Percentiles rank a stretch among this genome's conserved stretches.
Evolutionary conservation across 2,329 filamentous ascomycete genomes (phyloP).

Genomic region (Claviceps digitariae): DNA sequence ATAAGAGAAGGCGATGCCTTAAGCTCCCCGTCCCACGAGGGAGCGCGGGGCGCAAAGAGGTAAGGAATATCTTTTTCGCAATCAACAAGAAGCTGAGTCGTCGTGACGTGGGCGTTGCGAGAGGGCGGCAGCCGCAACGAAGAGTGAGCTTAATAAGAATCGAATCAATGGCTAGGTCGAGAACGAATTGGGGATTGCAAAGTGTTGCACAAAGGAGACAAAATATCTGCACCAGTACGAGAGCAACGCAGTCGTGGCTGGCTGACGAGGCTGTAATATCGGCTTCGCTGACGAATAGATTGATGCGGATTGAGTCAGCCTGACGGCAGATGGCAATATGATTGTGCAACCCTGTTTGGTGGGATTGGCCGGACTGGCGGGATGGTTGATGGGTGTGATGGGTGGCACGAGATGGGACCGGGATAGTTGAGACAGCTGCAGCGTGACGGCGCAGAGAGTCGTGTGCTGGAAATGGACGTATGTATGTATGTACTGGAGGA

Average conservation of each 20-base stretch:
- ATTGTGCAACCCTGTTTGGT: background rate
- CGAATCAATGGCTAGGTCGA: background rate
- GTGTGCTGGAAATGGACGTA: background rate
- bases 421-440: background rate
- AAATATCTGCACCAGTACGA: background rate
- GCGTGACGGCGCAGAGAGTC: background rate
- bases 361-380: too few relatives aligned
- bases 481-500: background rate
- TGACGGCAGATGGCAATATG: background rate
- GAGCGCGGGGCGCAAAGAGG: background rate
- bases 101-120: background rate
- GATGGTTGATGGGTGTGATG: too few relatives aligned
- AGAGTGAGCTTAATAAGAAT: background rate
- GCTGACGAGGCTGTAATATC: constrained; percentile 3
- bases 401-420: background rate
- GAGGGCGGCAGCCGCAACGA: background rate
- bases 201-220: background rate
- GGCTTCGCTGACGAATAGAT: constrained; percentile 1
- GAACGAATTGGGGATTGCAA: background rate
- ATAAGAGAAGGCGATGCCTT: background rate
- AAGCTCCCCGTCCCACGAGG: constrained; percentile 2
- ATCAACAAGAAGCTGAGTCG: background rate
- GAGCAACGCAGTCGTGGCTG: constrained; percentile 3
- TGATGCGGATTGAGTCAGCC: constrained; percentile 1
- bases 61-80: background rate